Evolutionary conservation across 192 early-diverging fungal genomes (phyloP), one percentile per base, ranked within the genome.

Genomic region (Diversispora epigaea): DNA sequence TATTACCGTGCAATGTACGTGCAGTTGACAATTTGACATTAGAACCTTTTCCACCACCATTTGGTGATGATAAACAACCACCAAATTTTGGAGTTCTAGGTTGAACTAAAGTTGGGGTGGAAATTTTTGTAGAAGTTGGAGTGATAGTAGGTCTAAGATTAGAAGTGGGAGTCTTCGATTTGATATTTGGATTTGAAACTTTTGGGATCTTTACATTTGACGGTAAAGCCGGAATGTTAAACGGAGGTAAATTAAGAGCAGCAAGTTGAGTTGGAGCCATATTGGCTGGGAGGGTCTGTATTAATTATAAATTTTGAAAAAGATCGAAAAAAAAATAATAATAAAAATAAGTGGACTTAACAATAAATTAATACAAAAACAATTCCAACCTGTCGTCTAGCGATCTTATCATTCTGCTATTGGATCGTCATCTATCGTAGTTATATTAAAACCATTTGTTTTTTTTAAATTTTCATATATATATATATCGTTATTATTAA

Each of bases 261-360:
- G 66, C 58, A 2, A 65, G 17, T 62, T 45, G 45, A 25, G 25
- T 22, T 12, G 73, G 73, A 8, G 32, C 25, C 3, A 55, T 64
- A 21, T 54, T 75, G 25, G 44, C 58, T 19, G 73, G 73, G 50
- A 75, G 60, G 6, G 73, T 75, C 73, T 75, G 55, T 55, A 22
- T 56, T 25, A 55, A 6, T 60, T 60, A 43, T 49, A 41, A 60
- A n/a, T 6, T n/a, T 17, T 7, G 43, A 64, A 2, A 17, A 41
- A 17, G 43, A 9, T 1, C 43, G 2, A 32, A 32, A 32, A 0
- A 32, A 32, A 32, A 32, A 32, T 32, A 32, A 32, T 32, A 32
- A 32, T 12, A 19, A 45, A 72, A 60, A 39, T 39, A 12, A 46
- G 45, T 14, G n/a, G 7, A 19, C 15, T 47, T 44, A 44, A 43